Percentiles rank a stretch among this genome's conserved stretches.
Evolutionary conservation across 305 asterid species (phyloP).

Genomic region (Fraxinus xanthoxyloides): DNA sequence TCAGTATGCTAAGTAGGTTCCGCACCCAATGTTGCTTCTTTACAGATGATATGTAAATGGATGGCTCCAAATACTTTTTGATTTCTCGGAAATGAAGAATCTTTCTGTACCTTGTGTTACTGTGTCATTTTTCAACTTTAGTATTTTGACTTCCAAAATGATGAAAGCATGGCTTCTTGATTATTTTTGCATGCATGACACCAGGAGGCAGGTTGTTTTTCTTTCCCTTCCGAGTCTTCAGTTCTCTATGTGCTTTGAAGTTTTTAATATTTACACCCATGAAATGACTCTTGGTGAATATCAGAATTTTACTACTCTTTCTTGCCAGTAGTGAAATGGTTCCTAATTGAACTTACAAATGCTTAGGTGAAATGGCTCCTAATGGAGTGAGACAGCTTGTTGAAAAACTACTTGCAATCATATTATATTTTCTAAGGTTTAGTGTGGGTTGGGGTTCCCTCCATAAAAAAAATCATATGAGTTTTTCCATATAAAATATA

Average conservation of each 20-base stretch:
- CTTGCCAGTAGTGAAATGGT: neutral
- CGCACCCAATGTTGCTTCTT: neutral
- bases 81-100: neutral
- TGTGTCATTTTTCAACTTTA: neutral
- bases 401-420: neutral
- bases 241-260: neutral
- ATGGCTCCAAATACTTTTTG: neutral
- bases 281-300: neutral
- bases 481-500: neutral
- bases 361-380: neutral
- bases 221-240: neutral
- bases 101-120: neutral
- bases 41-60: neutral
- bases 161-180: neutral
- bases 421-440: neutral
- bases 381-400: neutral
- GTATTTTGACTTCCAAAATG: neutral
- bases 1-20: neutral
- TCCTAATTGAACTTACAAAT: neutral
- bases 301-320: neutral
- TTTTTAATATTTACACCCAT: neutral
- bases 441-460: neutral
- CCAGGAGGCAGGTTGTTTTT: neutral
- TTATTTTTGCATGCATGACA: neutral
- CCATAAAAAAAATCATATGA: neutral